Evolutionary conservation across 1,284 basidiomycete genomes (phyloP), one percentile per base, ranked within the genome.

Genomic region (Ustilago vetiveriae): DNA sequence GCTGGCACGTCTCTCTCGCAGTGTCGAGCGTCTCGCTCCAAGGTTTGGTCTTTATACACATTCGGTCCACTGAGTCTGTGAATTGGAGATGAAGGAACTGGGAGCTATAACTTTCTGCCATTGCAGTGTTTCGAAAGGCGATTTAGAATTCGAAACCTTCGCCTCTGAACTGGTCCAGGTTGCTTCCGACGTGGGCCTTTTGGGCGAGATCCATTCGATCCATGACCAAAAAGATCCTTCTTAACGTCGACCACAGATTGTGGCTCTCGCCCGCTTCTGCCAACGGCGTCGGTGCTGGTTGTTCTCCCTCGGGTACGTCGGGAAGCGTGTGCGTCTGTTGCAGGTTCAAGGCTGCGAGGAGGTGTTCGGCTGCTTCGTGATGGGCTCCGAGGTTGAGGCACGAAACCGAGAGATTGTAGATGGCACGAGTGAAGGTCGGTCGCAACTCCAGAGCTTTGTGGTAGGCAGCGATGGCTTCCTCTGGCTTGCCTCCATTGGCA

Each of bases 381-480:
- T 93, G 88, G 7, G 94, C 93, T 17, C 94, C 94, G 44, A 98
- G 94, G 81, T 98, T 98, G 65, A 98, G 83, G 92, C 94, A 98
- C 19, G 94, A 93, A 22, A 98, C 94, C 32, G 93, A 94, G 30
- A 98, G 90, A 79, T 98, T 99, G 82, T 96, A 98, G 32, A 98
- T 94, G 6, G 95, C 96, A 11, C 96, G 88, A 0, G 96, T 98
- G 81, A 97, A 98, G 3, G 93, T 94, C 14, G 96, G 96, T 36
- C 94, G 88, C 43, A 98, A 85, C 77, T 90, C 90, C n/a, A 99
- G 85, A 0, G 96, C 96, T 81, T 94, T 89, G 65, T 92, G 87
- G 82, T 98, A 99, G 13, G 94, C 94, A 36, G 92, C 92, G 29
- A 98, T 87, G 3, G 96, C 95, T 82, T 96, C 92, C 82, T 98